These are phyloP conservation scores for Teratosphaeria epicoccoides DNA, from an alignment of 2,329 filamentous ascomycete species.

Conservation along the genomic window DNA sequence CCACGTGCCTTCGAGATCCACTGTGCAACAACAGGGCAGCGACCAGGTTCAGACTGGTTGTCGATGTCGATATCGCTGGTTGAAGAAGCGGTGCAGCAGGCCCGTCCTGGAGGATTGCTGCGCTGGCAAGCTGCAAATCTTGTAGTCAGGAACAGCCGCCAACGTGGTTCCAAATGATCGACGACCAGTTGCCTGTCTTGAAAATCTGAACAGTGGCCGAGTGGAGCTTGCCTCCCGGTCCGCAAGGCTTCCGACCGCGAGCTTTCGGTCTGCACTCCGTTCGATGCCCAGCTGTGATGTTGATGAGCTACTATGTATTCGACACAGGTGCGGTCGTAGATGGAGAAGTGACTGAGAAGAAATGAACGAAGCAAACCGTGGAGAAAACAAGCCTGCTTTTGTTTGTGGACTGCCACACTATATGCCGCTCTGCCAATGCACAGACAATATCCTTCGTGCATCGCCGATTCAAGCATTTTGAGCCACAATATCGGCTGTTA, in stretches of 20 bases:
- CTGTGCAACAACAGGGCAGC: neutral
- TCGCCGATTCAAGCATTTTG: neutral
- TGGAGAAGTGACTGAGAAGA: neutral
- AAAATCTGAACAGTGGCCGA: neutral
- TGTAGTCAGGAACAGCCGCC: neutral
- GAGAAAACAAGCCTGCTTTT: neutral
- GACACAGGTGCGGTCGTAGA: neutral
- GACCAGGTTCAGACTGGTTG: too few species aligned
- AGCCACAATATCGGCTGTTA: neutral
- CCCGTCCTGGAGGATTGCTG: too few species aligned
- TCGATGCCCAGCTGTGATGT: neutral
- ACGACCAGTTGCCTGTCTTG: neutral
- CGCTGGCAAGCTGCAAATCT: neutral
- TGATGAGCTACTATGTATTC: neutral
- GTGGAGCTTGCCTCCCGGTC: neutral
- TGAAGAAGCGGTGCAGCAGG: too few species aligned
- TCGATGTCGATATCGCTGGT: too few species aligned
- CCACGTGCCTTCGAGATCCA: neutral
- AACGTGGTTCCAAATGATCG: neutral
- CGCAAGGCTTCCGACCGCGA: neutral
- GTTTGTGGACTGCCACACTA: neutral
- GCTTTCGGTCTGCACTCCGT: neutral
- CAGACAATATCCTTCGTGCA: neutral
- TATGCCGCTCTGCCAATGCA: neutral
- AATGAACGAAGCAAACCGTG: neutral